Evolutionary conservation across 169 alveolate genomes (phyloP).

Genomic region (Besnoitia besnoiti): DNA sequence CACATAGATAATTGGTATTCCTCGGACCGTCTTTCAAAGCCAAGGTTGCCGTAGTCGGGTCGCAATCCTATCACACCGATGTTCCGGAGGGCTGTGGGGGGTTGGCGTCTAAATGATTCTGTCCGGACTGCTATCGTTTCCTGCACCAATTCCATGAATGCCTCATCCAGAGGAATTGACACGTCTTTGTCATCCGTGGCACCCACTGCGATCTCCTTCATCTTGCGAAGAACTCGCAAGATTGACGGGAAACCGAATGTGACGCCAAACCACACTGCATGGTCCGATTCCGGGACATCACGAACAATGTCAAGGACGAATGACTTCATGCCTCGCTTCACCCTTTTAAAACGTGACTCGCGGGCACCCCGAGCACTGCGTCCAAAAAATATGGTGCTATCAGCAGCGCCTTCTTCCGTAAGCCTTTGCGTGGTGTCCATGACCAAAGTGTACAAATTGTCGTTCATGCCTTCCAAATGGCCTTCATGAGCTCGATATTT

Average conservation of each 20-base stretch:
- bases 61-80: constrained; percentile 62
- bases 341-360: constrained; percentile 12
- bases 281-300: constrained; percentile 51
- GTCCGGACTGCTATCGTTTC: constrained; percentile 26
- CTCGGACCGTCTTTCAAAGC: constrained; percentile 6
- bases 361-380: constrained; percentile 38
- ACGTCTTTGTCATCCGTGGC: constrained; percentile 16
- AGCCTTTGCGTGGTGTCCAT: constrained; percentile 37
- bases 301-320: constrained; percentile 38
- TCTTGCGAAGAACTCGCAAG: constrained; percentile 20
- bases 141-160: constrained; percentile 52
- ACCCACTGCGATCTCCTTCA: constrained; percentile 40
- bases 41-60: constrained; percentile 56
- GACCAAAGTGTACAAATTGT: constrained; percentile 59
- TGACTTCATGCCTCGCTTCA: constrained; percentile 44
- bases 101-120: constrained; percentile 45
- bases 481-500: constrained; percentile 40
- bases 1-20: constrained; percentile 65
- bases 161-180: constrained; percentile 47
- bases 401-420: constrained; percentile 17
- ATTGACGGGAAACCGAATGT: constrained; percentile 32
- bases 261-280: constrained; percentile 69
- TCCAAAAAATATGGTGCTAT: constrained; percentile 56
- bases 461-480: constrained; percentile 51
- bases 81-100: constrained; percentile 40